Percentiles rank a stretch among this genome's conserved stretches.
Conservation (phyloP, 1,284 basidiomycete species). For the Ceratobasidium sp. region DNA sequence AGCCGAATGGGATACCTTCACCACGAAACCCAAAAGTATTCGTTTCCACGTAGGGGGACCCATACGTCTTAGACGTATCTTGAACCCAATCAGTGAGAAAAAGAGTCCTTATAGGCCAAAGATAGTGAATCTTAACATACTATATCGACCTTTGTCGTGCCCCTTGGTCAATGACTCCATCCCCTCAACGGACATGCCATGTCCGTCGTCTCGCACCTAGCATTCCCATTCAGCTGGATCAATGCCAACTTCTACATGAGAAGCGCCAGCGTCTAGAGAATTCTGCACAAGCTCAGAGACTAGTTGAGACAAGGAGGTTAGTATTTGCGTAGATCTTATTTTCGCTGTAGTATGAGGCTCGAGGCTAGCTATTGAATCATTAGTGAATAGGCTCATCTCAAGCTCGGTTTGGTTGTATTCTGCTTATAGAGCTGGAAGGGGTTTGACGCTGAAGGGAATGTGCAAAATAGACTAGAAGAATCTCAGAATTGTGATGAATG, state of each 20-base stretch:
- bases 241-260: constrained; percentile 48
- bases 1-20: constrained; percentile 70
- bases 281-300: constrained; percentile 87
- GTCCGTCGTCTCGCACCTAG: constrained; percentile 83
- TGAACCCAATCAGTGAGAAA: background rate
- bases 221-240: constrained; percentile 69
- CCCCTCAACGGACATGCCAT: constrained; percentile 68
- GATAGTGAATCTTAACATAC: constrained; percentile 54
- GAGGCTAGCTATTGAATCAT: constrained; percentile 7
- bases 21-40: constrained; percentile 86
- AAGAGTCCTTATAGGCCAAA: background rate
- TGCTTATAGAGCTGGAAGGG: too few relatives aligned
- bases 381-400: constrained; percentile 7
- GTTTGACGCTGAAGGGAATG: background rate
- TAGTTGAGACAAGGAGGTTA: constrained; percentile 79
- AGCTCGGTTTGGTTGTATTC: too few relatives aligned
- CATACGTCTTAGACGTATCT: constrained; percentile 76
- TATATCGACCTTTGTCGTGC: constrained; percentile 64
- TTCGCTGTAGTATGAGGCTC: constrained; percentile 58
- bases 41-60: constrained; percentile 56
- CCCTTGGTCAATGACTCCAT: constrained; percentile 62
- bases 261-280: constrained; percentile 57
- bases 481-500: background rate
- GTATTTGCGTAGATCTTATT: constrained; percentile 80
- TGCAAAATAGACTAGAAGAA: background rate